Evolutionary conservation across 179 eudicot genomes (phyloP).

Genomic region (Spergularia azorica): DNA sequence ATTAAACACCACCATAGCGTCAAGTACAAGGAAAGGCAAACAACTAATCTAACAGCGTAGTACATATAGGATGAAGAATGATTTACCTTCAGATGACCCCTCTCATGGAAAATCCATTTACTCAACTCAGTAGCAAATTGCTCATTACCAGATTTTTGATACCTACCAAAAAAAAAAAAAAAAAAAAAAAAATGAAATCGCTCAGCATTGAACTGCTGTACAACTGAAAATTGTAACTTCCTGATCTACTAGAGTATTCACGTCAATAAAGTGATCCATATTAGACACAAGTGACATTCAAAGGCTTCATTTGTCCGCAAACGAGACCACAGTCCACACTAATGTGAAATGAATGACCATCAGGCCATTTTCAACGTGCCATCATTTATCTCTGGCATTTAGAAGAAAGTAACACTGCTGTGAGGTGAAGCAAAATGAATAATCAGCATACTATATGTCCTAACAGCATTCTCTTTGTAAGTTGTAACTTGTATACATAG

Average conservation of each 20-base stretch:
- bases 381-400: neutral
- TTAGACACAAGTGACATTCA: neutral
- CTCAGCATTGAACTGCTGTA: too few relatives aligned
- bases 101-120: conserved; percentile 98
- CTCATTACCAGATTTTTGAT: conserved; percentile 85
- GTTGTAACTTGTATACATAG: too few relatives aligned
- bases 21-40: conserved; percentile 1
- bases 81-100: conserved; percentile 91
- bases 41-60: neutral
- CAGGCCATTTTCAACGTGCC: neutral
- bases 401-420: neutral
- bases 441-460: neutral
- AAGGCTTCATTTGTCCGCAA: neutral
- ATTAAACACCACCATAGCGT: conserved; percentile 8
- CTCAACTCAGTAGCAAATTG: conserved; percentile 79
- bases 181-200: neutral
- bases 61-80: conserved; percentile 1
- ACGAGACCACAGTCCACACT: conserved; percentile 5
- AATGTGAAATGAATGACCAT: neutral
- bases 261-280: neutral
- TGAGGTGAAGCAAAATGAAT: neutral
- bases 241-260: neutral
- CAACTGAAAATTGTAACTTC: neutral
- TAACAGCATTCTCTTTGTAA: neutral
- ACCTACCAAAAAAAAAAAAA: conserved; percentile 35